Base-by-base conservation (phyloP, 1,139 yeast genomes). In the Nakaseomyces delphensis region DNA sequence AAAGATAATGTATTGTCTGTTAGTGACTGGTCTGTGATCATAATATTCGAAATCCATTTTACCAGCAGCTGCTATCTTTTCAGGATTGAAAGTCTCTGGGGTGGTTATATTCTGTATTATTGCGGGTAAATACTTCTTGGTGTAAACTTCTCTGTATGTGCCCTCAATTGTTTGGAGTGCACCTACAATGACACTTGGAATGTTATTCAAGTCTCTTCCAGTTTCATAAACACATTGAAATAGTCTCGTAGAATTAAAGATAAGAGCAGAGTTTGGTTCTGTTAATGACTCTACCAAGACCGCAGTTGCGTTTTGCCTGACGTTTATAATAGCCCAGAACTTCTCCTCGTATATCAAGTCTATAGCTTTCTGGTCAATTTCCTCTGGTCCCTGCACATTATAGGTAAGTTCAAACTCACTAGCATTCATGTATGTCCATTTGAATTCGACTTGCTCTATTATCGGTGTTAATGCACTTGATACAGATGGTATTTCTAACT, bases 1-100 rank as follows among this genome's bases (percentile, higher is more conserved):
- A 1, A 87, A 85, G 0, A 85, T 86, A 16, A 71, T 52, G 18
- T 79, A 57, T 3, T 73, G 76, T 2, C 74, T 65, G 50, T 76
- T 67, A 2, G 63, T 61, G 45, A 64, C 69, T 1, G 85, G 83
- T 21, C 71, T 67, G 41, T 68, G 60, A 59, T 82, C 89, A 8
- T 54, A 45, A 40, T 54, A 63, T 3, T 51, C 38, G 48, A 77
- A 70, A 8, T 19, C 14, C 25, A 47, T 36, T n/a, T 29, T 43
- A 15, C 44, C 38, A 6, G 46, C 45, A n/a, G 10, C 19, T 4
- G 32, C 28, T 21, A 40, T 13, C 11, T 43, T 45, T 14, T 44
- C 32, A 1, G 43, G 21, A 25, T 48, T 40, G 2, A 48, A n/a
- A 33, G 38, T 39, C 24, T 28, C 55, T 50, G 40, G 44, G 41